A percentile compares a stretch with the other conserved stretches of the same genome.
These are phyloP conservation scores for Xylaria sp. DNA, from an alignment of 2,329 filamentous ascomycete species.

Conservation along the genomic window DNA sequence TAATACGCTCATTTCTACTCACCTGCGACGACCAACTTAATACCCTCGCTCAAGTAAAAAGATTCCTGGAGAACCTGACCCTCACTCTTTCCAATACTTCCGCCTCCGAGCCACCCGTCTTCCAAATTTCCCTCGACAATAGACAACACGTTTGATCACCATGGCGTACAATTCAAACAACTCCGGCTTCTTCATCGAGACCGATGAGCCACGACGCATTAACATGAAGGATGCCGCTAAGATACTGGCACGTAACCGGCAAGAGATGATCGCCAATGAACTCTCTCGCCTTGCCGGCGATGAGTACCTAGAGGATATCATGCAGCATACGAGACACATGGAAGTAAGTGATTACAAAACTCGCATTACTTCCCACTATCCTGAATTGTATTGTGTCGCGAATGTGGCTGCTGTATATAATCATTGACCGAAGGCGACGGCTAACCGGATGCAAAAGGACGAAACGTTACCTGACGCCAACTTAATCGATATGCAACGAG, in stretches of 20 bases:
- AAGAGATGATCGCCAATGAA: conserved; percentile 89
- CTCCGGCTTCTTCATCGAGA: conserved; percentile 66
- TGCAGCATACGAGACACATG: conserved; percentile 95
- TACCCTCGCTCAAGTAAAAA: conserved; percentile 51
- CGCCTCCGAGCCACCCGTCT: conserved; percentile 42
- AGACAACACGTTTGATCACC: conserved; percentile 46
- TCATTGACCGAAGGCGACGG: not conserved
- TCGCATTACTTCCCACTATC: conserved; percentile 23
- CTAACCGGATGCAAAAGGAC: conserved; percentile 57
- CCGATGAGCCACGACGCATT: conserved; percentile 66
- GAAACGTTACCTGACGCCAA: conserved; percentile 95
- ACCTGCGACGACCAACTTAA: conserved; percentile 51
- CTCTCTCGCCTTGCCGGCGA: conserved; percentile 85
- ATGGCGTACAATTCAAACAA: conserved; percentile 60
- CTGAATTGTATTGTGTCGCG: conserved; percentile 1
- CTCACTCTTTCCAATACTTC: conserved; percentile 56
- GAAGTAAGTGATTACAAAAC: conserved; percentile 66
- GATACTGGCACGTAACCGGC: conserved; percentile 81
- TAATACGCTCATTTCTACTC: conserved; percentile 57
- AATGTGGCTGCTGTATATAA: not conserved
- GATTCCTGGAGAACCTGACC: conserved; percentile 65
- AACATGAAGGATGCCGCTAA: conserved; percentile 80
- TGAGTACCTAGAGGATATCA: conserved; percentile 93
- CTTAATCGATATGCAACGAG: conserved; percentile 97
- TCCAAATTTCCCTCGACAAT: conserved; percentile 48